Conservation (phyloP, 2,329 filamentous ascomycete genomes). For the Phyllosticta ampelicida region DNA sequence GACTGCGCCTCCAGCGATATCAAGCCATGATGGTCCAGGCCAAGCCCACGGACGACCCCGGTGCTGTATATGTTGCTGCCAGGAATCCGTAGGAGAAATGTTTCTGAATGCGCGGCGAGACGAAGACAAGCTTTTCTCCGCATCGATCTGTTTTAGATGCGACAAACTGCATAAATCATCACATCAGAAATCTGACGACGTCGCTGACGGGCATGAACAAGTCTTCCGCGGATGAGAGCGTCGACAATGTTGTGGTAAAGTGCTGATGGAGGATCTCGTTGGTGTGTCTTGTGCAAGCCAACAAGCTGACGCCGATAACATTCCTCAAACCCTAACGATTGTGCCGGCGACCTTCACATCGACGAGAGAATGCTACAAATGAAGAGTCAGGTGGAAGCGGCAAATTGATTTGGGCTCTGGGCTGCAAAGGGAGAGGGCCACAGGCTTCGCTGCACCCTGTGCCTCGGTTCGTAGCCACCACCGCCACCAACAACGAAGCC, state of each 20-base stretch:
- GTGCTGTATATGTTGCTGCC: neutral
- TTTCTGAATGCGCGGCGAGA: neutral
- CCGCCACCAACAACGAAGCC: neutral
- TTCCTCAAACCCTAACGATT: neutral
- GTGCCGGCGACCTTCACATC: neutral
- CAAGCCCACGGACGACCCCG: neutral
- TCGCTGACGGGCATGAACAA: neutral
- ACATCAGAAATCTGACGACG: neutral
- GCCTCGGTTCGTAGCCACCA: neutral
- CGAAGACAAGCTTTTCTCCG: neutral
- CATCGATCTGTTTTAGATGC: neutral
- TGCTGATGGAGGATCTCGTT: neutral
- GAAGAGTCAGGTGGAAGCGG: neutral
- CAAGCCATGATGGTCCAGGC: neutral
- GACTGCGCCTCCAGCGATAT: neutral
- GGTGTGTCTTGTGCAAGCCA: neutral
- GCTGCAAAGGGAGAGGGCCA: neutral
- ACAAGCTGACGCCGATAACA: neutral
- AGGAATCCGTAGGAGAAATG: neutral
- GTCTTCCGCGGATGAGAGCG: neutral
- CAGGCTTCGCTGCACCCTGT: neutral
- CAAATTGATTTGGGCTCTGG: neutral
- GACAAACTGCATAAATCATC: neutral
- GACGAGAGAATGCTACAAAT: neutral
- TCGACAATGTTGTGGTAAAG: neutral